phyloP scores from a whole-genome alignment of 345 rosid species.

The Pseudoturritis turrita region DNA sequence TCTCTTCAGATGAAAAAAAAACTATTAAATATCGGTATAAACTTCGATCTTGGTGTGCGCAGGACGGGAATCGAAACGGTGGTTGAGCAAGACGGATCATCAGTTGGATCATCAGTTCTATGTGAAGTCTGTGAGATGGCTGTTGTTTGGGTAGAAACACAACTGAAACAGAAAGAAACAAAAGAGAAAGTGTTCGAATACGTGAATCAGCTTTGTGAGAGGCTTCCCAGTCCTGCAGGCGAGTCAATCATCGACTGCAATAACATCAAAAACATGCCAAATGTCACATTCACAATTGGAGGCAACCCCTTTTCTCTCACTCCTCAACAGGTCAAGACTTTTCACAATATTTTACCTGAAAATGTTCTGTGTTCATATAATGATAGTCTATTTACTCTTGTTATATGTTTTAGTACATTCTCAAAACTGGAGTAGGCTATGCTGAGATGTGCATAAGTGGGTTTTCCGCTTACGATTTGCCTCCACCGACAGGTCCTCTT shows the following conservation, averaged over 20 bases:
- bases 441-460: constrained; percentile 62
- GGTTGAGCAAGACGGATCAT: constrained; percentile 36
- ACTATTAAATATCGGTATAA: background rate
- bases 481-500: constrained; percentile 67
- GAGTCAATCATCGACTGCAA: constrained; percentile 53
- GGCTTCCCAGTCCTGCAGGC: constrained; percentile 64
- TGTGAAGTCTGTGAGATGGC: constrained; percentile 65
- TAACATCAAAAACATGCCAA: constrained; percentile 48
- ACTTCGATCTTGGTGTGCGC: background rate
- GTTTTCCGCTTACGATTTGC: constrained; percentile 56
- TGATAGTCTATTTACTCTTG: background rate
- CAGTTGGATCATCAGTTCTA: constrained; percentile 21
- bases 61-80: constrained; percentile 41
- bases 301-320: constrained; percentile 53
- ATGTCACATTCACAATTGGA: constrained; percentile 57
- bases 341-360: background rate
- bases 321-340: constrained; percentile 53
- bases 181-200: constrained; percentile 54
- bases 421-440: constrained; percentile 52
- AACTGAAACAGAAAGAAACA: constrained; percentile 47
- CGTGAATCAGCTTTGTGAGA: constrained; percentile 59
- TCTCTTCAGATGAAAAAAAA: background rate
- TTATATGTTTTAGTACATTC: constrained; percentile 51
- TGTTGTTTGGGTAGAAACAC: constrained; percentile 66
- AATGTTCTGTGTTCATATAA: background rate